Percentiles rank a stretch among this genome's conserved stretches.
Evolutionary conservation across 192 early-diverging fungal species (phyloP).

Genomic region (Coemansia sp.): DNA sequence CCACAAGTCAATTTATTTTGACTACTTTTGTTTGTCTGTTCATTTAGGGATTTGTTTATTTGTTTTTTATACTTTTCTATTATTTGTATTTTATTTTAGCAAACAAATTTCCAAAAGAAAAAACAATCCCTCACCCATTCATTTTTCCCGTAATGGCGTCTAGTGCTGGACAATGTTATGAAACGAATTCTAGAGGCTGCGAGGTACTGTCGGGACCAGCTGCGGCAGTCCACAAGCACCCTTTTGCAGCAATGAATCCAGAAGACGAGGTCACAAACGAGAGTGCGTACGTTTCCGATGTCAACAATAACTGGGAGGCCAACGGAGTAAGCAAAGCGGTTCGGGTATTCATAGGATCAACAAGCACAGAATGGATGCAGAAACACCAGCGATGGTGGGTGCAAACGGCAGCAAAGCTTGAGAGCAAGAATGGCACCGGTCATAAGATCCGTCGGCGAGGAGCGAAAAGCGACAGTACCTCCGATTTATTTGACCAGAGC

Average conservation of each 20-base stretch:
- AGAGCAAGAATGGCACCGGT: constrained; percentile 8
- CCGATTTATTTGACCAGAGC: constrained; percentile 12
- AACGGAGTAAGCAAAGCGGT: constrained; percentile 20
- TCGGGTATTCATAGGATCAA: constrained; percentile 41
- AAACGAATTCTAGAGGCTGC: neutral
- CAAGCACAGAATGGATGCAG: constrained; percentile 44
- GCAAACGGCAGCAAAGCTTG: constrained; percentile 33
- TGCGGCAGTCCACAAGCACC: neutral
- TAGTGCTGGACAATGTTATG: neutral
- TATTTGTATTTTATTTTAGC: too few species aligned
- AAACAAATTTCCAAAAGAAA: too few species aligned
- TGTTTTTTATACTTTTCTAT: too few species aligned
- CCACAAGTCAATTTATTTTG: too few species aligned
- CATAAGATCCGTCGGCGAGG: constrained; percentile 30
- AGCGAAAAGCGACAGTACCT: constrained; percentile 8
- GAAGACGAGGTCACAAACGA: neutral
- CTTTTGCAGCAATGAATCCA: neutral
- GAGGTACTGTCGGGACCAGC: neutral
- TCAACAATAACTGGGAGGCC: neutral
- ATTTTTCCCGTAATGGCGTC: neutral
- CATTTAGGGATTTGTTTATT: too few species aligned
- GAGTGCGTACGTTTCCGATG: neutral
- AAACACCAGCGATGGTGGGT: constrained; percentile 51
- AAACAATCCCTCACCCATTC: too few species aligned
- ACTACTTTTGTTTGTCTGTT: too few species aligned